Evolutionary conservation across 495 filamentous ascomycete genomes (phyloP).

Genomic region (Hypoxylon fuscum): DNA sequence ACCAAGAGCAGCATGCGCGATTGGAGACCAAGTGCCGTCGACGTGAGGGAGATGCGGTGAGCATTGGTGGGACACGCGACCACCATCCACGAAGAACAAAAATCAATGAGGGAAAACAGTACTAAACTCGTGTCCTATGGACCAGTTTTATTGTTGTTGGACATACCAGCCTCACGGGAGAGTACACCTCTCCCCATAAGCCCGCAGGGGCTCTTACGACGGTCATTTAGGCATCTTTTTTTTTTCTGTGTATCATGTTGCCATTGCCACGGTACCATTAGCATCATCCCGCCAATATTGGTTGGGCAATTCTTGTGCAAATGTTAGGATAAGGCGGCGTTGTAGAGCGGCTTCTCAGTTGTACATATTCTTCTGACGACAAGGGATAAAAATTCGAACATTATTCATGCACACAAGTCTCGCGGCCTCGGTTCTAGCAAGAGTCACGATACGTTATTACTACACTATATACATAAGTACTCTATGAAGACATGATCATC

Average conservation of each 20-base stretch:
- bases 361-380: constrained; percentile 42
- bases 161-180: constrained; percentile 28
- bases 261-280: constrained; percentile 9
- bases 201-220: constrained; percentile 27
- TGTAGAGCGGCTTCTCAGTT: constrained; percentile 20
- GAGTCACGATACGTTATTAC: too few species aligned
- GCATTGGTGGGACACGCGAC: background rate
- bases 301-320: background rate
- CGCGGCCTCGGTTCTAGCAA: background rate
- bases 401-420: background rate
- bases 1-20: constrained; percentile 33
- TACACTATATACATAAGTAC: too few species aligned
- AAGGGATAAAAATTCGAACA: constrained; percentile 3
- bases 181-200: constrained; percentile 7
- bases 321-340: constrained; percentile 19
- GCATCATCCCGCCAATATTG: constrained; percentile 3
- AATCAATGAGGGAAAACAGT: constrained; percentile 6
- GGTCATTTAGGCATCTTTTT: constrained; percentile 15
- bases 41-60: constrained; percentile 27
- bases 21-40: constrained; percentile 27
- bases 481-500: too few species aligned
- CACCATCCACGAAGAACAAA: background rate
- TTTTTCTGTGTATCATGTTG: constrained; percentile 14
- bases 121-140: constrained; percentile 19
- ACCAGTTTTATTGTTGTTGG: constrained; percentile 16